Conservation (phyloP, 495 filamentous ascomycete species). For the Penicillium pulvis region DNA sequence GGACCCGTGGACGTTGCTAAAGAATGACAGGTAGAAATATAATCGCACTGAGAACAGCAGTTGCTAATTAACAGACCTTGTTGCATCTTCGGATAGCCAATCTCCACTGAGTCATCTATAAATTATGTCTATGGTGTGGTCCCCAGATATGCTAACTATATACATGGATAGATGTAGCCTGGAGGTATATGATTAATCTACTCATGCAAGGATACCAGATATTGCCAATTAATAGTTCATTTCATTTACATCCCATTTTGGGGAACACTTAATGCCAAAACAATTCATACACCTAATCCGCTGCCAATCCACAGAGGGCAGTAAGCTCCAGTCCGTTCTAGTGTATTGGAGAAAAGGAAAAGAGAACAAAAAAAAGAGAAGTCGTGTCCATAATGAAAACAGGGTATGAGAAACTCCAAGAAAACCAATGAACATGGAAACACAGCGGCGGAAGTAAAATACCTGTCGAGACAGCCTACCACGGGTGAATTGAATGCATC, state of each 20-base stretch:
- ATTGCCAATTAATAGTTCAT: background rate
- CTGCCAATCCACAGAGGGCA: slow-evolving; percentile 1
- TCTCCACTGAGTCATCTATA: background rate
- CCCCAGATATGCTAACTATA: too few relatives aligned
- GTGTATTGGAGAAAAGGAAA: background rate
- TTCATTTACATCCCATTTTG: slow-evolving; percentile 1
- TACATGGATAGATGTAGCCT: too few relatives aligned
- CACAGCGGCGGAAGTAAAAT: slow-evolving; percentile 8
- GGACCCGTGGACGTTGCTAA: too few relatives aligned
- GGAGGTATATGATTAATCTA: background rate
- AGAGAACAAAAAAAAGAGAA: slow-evolving; percentile 11
- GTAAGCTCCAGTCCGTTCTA: slow-evolving; percentile 21
- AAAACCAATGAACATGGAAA: slow-evolving; percentile 7
- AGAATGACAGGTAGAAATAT: background rate
- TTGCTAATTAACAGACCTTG: background rate
- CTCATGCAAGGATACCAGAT: background rate
- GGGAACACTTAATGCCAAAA: background rate
- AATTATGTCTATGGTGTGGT: too few relatives aligned
- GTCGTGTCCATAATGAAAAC: slow-evolving; percentile 20
- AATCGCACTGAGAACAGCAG: background rate
- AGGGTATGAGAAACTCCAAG: slow-evolving; percentile 21
- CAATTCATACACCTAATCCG: background rate
- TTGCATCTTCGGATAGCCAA: background rate
- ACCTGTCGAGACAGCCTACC: slow-evolving; percentile 13
- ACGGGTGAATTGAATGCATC: slow-evolving; percentile 9